Conservation (phyloP, 2,329 filamentous ascomycete species). For the Zalaria sp. region DNA sequence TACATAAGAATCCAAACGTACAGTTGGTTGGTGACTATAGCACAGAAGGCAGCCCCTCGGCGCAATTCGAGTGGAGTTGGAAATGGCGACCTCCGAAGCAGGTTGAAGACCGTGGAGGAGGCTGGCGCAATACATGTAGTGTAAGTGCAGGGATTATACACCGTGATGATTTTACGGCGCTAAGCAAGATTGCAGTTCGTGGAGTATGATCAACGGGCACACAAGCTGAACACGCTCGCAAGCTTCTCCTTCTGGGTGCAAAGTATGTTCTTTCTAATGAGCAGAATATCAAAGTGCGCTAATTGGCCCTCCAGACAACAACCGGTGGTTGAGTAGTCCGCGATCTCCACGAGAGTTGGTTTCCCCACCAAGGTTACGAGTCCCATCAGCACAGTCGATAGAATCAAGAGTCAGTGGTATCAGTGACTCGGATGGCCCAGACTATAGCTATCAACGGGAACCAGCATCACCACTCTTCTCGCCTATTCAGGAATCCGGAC, state of each 20-base stretch:
- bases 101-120: constrained; percentile 69
- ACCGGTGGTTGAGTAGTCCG: constrained; percentile 23
- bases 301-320: constrained; percentile 17
- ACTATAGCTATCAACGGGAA: constrained; percentile 25
- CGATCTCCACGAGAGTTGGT: constrained; percentile 58
- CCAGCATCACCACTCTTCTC: constrained; percentile 34
- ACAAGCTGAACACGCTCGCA: constrained; percentile 74
- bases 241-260: constrained; percentile 94
- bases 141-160: constrained; percentile 30
- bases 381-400: constrained; percentile 76
- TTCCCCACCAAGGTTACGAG: constrained; percentile 56
- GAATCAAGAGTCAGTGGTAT: constrained; percentile 51
- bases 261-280: constrained; percentile 36
- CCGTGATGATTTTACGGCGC: constrained; percentile 3
- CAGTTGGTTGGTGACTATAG: constrained; percentile 85
- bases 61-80: constrained; percentile 92
- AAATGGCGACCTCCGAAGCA: constrained; percentile 85
- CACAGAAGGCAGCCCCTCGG: constrained; percentile 68
- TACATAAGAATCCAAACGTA: constrained; percentile 95
- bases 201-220: constrained; percentile 89
- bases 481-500: constrained; percentile 32
- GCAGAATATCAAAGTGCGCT: too few species aligned
- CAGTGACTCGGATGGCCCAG: constrained; percentile 50
- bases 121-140: constrained; percentile 93
- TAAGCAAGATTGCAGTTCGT: constrained; percentile 50